Percentiles rank a stretch among this genome's conserved stretches.
phyloP scores from a whole-genome alignment of 2,329 filamentous ascomycete species.

The Neonectria magnoliae region DNA sequence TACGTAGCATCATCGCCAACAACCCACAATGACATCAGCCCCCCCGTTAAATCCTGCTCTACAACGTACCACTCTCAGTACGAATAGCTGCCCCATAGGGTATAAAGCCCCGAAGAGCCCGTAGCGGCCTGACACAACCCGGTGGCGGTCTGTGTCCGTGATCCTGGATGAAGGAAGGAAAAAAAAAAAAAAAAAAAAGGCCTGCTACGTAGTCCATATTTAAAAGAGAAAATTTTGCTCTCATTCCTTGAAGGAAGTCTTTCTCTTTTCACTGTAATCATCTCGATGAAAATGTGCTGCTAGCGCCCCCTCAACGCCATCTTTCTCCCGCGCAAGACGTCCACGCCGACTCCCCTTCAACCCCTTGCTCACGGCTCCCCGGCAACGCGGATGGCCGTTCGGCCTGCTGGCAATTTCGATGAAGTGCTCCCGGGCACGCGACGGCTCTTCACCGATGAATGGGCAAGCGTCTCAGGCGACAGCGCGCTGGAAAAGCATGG shows the following conservation, averaged over 20 bases:
- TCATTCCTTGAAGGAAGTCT: background rate
- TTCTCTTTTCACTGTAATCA: background rate
- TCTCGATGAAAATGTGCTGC: background rate
- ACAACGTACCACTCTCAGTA: conserved; percentile 21
- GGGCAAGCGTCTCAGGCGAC: conserved; percentile 40
- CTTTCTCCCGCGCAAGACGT: background rate
- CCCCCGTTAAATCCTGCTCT: background rate
- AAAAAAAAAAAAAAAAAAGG: background rate
- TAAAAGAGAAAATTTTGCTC: background rate
- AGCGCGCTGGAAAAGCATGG: conserved; percentile 43
- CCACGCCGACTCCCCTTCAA: background rate
- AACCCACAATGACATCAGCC: conserved; percentile 26
- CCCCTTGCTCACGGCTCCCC: background rate
- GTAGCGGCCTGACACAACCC: conserved; percentile 9
- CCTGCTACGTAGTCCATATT: background rate
- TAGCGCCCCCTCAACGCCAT: background rate
- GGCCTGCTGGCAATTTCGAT: conserved; percentile 30
- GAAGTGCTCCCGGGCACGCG: conserved; percentile 45
- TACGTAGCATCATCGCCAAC: conserved; percentile 1
- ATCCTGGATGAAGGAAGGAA: background rate
- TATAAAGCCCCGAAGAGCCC: background rate
- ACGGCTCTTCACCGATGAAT: conserved; percentile 42
- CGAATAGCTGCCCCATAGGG: conserved; percentile 16
- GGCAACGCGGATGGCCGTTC: conserved; percentile 33
- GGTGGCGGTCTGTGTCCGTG: conserved; percentile 6